Evolutionary conservation across 495 filamentous ascomycete genomes (phyloP), one percentile per base, ranked within the genome.

Genomic region (Lineolata rhizophorae): DNA sequence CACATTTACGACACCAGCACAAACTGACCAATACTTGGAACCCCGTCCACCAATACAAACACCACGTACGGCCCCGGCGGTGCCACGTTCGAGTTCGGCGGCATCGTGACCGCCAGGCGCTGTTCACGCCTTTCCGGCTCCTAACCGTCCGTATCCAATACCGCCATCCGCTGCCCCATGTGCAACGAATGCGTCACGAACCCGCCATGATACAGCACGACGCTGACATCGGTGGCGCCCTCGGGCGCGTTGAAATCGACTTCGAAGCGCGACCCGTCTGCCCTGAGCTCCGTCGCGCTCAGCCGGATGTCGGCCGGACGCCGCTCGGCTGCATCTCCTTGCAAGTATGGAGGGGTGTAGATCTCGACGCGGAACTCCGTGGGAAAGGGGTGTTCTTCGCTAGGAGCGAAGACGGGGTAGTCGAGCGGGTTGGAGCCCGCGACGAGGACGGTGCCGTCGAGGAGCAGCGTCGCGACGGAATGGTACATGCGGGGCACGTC

Each of bases 151-250:
- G 44, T 50, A 32, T 70, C 65, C n/a, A 72, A 49, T 36, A 59
- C 54, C 17, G 62, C 32, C 57, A 70, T 64, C 2, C 69, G 63
- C 29, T 70, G 66, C 21, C 64, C 65, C 68, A 72, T 72, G 41
- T 72, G 68, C 20, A 72, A 41, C 17, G 52, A 58, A 41, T 72
- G 67, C 20, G 68, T 72, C 24, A 70, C 60, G 35, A 65, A 72
- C 5, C 66, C 69, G 25, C 65, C 64, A 43, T 70, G 57, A 45
- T 70, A 69, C 11, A 72, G 49, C 5, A 54, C 46, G 11, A 72
- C 56, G 43, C 61, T 58, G 22, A 56, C 48, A 2, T 12, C 42
- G 27, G 54, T 48, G 8, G 58, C 46, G 20, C 40, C 45, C 4
- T 46, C 16, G 0, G 55, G 54, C n/a, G 42, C 50, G 19, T 43